phyloP scores from a whole-genome alignment of 176 grass and related monocot species.

The Elymus sibiricus region DNA sequence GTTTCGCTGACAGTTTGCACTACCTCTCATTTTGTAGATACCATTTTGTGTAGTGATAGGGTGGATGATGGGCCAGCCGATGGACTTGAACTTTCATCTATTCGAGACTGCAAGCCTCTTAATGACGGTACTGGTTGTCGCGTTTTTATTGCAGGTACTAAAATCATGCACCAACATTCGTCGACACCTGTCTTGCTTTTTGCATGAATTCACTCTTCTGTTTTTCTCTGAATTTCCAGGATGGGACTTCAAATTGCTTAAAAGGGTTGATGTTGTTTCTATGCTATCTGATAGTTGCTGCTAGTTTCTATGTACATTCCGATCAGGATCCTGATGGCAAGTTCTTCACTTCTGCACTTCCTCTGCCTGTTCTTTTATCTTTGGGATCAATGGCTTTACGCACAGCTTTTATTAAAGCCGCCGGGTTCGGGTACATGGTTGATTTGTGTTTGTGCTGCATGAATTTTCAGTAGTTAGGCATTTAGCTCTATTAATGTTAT shows the following conservation, averaged over 20 bases:
- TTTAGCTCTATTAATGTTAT: background rate
- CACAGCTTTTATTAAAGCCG: background rate
- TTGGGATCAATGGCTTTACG: background rate
- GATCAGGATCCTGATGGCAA: conserved; percentile 48
- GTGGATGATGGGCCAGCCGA: conserved; percentile 68
- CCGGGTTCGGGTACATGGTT: background rate
- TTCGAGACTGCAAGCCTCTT: conserved; percentile 83
- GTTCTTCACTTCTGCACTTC: conserved; percentile 17
- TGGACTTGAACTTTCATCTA: conserved; percentile 84
- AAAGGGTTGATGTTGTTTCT: conserved; percentile 82
- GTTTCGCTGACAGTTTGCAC: background rate
- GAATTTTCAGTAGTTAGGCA: background rate
- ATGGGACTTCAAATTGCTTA: conserved; percentile 81
- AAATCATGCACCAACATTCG: background rate
- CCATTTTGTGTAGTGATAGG: conserved; percentile 74
- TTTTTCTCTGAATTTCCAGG: conserved; percentile 32
- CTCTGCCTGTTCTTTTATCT: background rate
- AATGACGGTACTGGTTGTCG: conserved; percentile 70
- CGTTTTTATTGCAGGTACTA: conserved; percentile 73
- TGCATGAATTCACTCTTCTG: background rate
- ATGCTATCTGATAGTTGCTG: conserved; percentile 78
- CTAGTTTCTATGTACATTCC: conserved; percentile 80
- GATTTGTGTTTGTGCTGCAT: background rate
- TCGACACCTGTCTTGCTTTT: conserved; percentile 2
- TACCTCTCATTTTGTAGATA: conserved; percentile 47